A percentile compares a stretch with the other conserved stretches of the same genome.
phyloP scores from a whole-genome alignment of 2,329 filamentous ascomycete genomes.

The Colletotrichum cuscutae region DNA sequence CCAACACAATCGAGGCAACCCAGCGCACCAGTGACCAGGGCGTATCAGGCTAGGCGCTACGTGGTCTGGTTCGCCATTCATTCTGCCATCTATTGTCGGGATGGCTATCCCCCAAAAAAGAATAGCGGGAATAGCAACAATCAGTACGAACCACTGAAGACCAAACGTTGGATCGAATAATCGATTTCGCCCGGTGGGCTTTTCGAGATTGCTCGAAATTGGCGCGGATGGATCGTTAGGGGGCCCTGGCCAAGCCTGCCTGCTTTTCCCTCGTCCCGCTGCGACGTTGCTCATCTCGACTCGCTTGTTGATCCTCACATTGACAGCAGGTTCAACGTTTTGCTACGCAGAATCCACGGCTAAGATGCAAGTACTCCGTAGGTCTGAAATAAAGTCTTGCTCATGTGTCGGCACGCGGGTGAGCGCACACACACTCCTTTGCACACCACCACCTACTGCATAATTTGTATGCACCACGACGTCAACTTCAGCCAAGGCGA shows the following conservation, averaged over 20 bases:
- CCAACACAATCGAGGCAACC: not conserved
- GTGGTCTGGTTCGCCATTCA: not conserved
- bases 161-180: slow-evolving; percentile 10
- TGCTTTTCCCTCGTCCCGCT: slow-evolving; percentile 10
- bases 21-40: not conserved
- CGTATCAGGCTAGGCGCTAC: not conserved
- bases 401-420: not conserved
- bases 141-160: not conserved
- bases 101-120: not conserved
- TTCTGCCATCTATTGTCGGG: not conserved
- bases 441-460: not conserved
- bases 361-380: not conserved
- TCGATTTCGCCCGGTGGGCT: not conserved
- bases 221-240: not conserved
- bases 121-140: not conserved
- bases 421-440: no score
- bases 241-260: not conserved
- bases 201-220: slow-evolving; percentile 33
- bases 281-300: slow-evolving; percentile 30
- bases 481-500: not conserved
- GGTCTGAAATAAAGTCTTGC: not conserved
- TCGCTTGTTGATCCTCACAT: slow-evolving; percentile 32
- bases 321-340: not conserved
- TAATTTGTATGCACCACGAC: not conserved
- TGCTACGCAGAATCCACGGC: not conserved